Evolutionary conservation across 371 early-diverging fungal genomes (phyloP), one percentile per base, ranked within the genome.

Genomic region (Actinomucor elegans): DNA sequence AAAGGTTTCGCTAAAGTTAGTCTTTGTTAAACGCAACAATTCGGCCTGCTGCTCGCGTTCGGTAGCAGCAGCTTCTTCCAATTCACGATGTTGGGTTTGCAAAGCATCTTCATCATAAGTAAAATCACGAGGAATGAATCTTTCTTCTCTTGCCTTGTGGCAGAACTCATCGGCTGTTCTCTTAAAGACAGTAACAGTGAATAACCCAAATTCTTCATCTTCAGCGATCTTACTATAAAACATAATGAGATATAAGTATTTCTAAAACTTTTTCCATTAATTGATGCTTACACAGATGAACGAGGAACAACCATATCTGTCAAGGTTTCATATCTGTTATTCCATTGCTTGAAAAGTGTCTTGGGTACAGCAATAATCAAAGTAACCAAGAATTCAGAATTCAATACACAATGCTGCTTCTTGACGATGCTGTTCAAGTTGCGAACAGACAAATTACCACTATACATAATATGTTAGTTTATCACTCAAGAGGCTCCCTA

Each of bases 291-390:
- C 92, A 79, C 71, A 52, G 93, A 83, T 0, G 98, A 96, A 29
- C 99, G 87, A 20, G 99, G 99, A 7, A 98, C 97, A 15, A 98
- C 93, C 94, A 93, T 93, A 37, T 86, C 81, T 2, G 96, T 84
- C 48, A 98, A 61, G 0, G 84, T 84, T 69, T 98, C 99, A 71
- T 98, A 98, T 32, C 65, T 75, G 66, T 78, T 77, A 11, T 73
- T 54, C 95, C 96, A 98, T 6, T 92, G 91, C 66, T 89, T 89
- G 55, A 84, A 81, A 18, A 77, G 67, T 4, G 67, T 58, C 59
- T 90, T 91, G 41, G 98, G 97, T 17, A 98, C 95, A 32, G 97
- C 99, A n/a, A 97, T 94, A 57, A 97, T 75, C 26, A 92, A 64
- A 0, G 99, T 97, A 20, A 83, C 83, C 55, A 98, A 65, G 69